Evolutionary conservation across 1,284 basidiomycete genomes (phyloP).

Genomic region (Heimioporus retisporus): DNA sequence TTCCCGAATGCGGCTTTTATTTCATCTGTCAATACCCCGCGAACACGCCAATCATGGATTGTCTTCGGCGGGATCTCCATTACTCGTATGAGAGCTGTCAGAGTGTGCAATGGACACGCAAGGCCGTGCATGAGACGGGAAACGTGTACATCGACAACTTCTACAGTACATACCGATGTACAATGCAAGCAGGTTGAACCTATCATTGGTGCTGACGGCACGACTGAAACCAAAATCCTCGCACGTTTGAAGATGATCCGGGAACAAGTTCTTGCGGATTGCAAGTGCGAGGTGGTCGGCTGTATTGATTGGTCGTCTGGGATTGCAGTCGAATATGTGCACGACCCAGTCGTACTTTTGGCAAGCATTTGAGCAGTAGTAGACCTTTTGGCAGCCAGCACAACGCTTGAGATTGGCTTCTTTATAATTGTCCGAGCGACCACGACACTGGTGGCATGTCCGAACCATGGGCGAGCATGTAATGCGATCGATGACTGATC

Average conservation of each 20-base stretch:
- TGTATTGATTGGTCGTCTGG: neutral
- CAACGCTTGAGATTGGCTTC: no score
- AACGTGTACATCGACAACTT: neutral
- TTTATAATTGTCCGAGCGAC: no score
- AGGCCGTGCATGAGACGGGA: no score
- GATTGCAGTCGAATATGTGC: conserved; percentile 14
- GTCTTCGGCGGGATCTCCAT: conserved; percentile 1
- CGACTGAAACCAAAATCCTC: conserved; percentile 11
- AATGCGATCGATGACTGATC: neutral
- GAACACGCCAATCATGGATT: conserved; percentile 12
- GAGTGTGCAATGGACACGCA: no score
- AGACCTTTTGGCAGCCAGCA: conserved; percentile 2
- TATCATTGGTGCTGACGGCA: neutral
- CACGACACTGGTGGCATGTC: conserved; percentile 2
- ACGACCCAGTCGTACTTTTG: conserved; percentile 2
- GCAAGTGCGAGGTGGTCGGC: conserved; percentile 7
- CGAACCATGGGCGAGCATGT: neutral
- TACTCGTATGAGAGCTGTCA: no score
- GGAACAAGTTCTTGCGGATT: conserved; percentile 2
- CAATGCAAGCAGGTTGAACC: no score
- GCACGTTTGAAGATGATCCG: conserved; percentile 10
- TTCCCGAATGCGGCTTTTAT: conserved; percentile 8
- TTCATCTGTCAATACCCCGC: conserved; percentile 8
- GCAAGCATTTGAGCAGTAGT: no score
- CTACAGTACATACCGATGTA: no score